phyloP scores from a whole-genome alignment of 768 basidiomycete species.

The Lactarius indigo region DNA sequence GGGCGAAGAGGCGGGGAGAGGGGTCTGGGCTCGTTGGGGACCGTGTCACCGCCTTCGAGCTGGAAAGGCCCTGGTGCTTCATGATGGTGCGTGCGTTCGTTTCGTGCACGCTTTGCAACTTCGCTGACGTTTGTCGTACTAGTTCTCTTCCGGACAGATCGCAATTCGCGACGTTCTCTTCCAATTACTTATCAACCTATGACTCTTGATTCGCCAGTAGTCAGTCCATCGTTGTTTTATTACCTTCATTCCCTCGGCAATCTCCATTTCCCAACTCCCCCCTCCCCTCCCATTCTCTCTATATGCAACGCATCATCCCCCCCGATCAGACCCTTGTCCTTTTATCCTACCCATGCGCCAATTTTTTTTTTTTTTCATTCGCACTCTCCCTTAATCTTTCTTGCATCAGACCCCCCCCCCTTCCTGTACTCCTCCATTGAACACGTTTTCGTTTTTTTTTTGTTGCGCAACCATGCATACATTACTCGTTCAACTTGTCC shows the following conservation, averaged over 20 bases:
- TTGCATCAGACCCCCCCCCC: not conserved
- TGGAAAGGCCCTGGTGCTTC: slow-evolving; percentile 32
- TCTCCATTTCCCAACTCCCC: not conserved
- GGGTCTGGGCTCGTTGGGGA: slow-evolving; percentile 23
- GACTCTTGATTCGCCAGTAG: not conserved
- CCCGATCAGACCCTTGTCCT: not conserved
- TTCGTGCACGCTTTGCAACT: not conserved
- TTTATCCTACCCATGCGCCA: not conserved
- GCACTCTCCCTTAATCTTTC: not conserved
- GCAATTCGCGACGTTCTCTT: not conserved
- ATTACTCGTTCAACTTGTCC: not conserved
- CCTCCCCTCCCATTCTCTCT: not conserved
- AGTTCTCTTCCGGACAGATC: not conserved
- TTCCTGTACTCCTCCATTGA: not conserved
- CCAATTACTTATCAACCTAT: not conserved
- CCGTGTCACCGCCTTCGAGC: slow-evolving; percentile 34
- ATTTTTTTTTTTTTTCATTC: not conserved
- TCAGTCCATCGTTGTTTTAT: not conserved
- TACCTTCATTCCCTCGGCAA: not conserved
- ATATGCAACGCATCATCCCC: not conserved
- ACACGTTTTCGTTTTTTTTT: not conserved
- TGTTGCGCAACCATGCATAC: not conserved
- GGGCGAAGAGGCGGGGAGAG: slow-evolving; percentile 10
- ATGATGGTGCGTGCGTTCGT: slow-evolving; percentile 7
- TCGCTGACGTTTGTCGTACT: not conserved